These are phyloP conservation scores for Eimeria sp. DNA, from an alignment of 169 alveolate species.

Conservation along the genomic window DNA sequence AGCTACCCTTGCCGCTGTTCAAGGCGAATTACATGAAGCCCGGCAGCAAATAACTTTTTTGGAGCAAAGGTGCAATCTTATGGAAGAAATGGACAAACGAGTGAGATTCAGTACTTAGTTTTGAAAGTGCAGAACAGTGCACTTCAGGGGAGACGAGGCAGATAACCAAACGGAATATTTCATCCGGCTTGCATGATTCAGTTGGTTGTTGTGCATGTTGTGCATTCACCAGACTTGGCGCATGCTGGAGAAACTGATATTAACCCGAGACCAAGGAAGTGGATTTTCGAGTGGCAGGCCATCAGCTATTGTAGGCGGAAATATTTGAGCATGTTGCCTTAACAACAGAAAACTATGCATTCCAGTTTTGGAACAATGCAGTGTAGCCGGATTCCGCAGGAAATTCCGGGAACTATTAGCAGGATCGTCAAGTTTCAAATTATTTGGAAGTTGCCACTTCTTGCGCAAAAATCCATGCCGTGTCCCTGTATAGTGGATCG, in stretches of 20 bases:
- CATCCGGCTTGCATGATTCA: neutral
- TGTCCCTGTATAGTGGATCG: neutral
- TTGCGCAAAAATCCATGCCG: neutral
- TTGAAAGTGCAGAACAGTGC: neutral
- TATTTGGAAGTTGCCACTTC: too few species aligned
- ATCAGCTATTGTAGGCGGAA: neutral
- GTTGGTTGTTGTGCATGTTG: neutral
- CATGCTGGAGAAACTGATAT: conserved; percentile 41
- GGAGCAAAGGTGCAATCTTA: conserved; percentile 43
- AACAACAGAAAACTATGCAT: neutral
- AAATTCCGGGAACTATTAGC: neutral
- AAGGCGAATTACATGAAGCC: conserved; percentile 27
- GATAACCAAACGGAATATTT: neutral
- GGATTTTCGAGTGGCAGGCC: neutral
- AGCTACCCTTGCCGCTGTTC: conserved; percentile 16
- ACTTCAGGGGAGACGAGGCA: neutral
- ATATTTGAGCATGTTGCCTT: neutral
- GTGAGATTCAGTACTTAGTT: neutral
- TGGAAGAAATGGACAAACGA: conserved; percentile 63
- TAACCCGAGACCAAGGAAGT: neutral
- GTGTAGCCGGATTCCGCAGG: neutral
- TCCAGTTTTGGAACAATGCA: neutral
- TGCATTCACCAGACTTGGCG: conserved; percentile 60
- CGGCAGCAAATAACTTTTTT: neutral
- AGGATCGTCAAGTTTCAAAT: neutral